Percentiles rank a stretch among this genome's conserved stretches.
These are phyloP conservation scores for Speleostelium caveatum DNA, from an alignment of 78 protist species.

Conservation along the genomic window DNA sequence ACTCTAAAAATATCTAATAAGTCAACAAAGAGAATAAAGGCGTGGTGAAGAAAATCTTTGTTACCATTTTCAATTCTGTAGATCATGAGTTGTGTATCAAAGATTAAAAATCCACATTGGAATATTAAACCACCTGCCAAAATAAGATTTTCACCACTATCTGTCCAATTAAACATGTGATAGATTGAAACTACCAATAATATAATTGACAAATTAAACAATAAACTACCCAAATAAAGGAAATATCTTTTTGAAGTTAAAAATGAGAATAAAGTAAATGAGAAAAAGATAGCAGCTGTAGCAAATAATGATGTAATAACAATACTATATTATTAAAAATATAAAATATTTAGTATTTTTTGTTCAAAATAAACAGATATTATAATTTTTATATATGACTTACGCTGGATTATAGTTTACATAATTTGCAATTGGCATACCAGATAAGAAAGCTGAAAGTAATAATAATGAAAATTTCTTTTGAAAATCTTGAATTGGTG, in stretches of 20 bases:
- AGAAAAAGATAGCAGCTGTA: background rate
- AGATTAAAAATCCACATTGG: background rate
- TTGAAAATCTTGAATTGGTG: no score
- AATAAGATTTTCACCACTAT: background rate
- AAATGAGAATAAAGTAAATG: conserved; percentile 12
- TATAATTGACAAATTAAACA: background rate
- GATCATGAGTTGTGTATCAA: conserved; percentile 26
- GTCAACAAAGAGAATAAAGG: conserved; percentile 11
- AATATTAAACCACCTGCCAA: background rate
- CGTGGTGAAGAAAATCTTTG: background rate
- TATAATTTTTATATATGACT: background rate
- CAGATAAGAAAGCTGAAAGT: background rate
- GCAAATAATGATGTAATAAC: background rate
- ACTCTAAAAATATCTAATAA: conserved; percentile 28
- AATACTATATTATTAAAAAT: conserved; percentile 16
- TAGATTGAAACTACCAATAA: background rate
- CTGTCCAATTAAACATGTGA: background rate
- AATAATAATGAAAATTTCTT: background rate
- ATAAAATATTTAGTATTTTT: background rate
- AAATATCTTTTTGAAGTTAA: conserved; percentile 15
- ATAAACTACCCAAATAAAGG: conserved; percentile 18
- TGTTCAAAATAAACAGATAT: background rate
- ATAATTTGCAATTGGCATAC: conserved; percentile 9
- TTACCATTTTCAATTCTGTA: conserved; percentile 28
- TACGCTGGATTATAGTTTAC: conserved; percentile 9